Percentiles rank a stretch among this genome's conserved stretches.
phyloP scores from a whole-genome alignment of 352 stramenopile species.

The Phytophthora colocasiae region DNA sequence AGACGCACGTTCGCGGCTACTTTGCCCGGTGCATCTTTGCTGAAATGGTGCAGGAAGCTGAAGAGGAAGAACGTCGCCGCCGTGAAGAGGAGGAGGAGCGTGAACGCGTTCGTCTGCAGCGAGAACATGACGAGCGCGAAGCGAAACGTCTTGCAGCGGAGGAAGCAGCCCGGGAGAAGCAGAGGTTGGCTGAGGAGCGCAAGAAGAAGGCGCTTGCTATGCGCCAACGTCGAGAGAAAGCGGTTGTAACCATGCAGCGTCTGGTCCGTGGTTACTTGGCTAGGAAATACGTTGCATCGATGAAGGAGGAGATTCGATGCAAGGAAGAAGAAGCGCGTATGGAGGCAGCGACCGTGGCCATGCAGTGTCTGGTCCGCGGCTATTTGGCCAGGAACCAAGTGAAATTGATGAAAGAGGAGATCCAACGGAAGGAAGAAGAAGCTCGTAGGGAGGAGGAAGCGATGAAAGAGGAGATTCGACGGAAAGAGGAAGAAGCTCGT shows the following conservation, averaged over 20 bases:
- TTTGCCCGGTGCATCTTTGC: constrained; percentile 51
- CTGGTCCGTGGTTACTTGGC: constrained; percentile 40
- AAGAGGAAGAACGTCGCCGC: constrained; percentile 45
- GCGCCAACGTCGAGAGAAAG: constrained; percentile 42
- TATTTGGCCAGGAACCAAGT: constrained; percentile 32
- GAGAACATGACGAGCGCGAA: constrained; percentile 45
- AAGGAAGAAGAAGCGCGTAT: constrained; percentile 20
- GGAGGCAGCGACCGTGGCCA: constrained; percentile 24
- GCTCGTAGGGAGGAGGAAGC: constrained; percentile 19
- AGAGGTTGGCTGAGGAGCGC: constrained; percentile 42
- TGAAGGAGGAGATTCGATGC: constrained; percentile 33
- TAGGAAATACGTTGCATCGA: constrained; percentile 19
- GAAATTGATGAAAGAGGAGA: constrained; percentile 30
- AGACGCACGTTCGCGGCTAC: constrained; percentile 54
- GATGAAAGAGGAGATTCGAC: constrained; percentile 33
- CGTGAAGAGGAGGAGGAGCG: constrained; percentile 56
- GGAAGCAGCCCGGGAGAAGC: constrained; percentile 44
- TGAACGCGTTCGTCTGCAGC: constrained; percentile 41
- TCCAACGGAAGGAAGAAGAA: constrained; percentile 21
- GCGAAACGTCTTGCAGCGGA: constrained; percentile 37
- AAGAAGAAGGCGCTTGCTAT: constrained; percentile 36
- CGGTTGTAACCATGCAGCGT: constrained; percentile 41
- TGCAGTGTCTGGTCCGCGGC: constrained; percentile 50
- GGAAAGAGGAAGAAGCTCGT: constrained; percentile 18
- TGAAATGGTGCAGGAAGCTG: constrained; percentile 44